Evolutionary conservation across 257 asterid genomes (phyloP).

Genomic region (Solanum peruvianum): DNA sequence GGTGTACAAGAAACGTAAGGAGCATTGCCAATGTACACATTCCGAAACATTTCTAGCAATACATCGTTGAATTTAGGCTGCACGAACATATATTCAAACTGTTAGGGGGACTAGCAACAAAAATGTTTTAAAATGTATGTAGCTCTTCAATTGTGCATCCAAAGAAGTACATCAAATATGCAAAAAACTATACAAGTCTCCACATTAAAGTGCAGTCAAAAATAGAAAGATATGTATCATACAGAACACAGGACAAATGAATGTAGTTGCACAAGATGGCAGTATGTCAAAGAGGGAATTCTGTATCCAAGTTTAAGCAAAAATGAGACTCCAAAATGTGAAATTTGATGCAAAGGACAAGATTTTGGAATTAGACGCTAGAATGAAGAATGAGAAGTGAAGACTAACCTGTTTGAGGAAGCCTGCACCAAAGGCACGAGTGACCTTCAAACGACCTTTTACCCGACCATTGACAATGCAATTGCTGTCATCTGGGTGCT

Average conservation of each 20-base stretch:
- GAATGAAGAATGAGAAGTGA: neutral
- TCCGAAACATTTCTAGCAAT: slow-evolving; percentile 81
- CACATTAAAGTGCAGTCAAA: neutral
- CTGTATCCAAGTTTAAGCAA: neutral
- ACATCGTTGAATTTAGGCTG: slow-evolving; percentile 86
- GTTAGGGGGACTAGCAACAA: slow-evolving; percentile 12
- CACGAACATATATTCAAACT: slow-evolving; percentile 27
- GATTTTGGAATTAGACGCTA: neutral
- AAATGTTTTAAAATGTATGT: neutral
- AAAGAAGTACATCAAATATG: neutral
- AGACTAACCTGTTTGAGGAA: slow-evolving; percentile 76
- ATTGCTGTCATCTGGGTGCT: slow-evolving; percentile 91
- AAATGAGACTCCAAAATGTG: neutral
- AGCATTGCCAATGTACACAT: slow-evolving; percentile 83
- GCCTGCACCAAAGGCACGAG: slow-evolving; percentile 99
- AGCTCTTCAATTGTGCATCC: neutral
- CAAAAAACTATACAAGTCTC: neutral
- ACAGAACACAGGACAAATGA: neutral
- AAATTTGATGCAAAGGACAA: neutral
- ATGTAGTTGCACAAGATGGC: neutral
- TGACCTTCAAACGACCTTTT: slow-evolving; percentile 93
- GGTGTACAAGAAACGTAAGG: slow-evolving; percentile 87
- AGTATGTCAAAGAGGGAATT: neutral
- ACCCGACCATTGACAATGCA: slow-evolving; percentile 92
- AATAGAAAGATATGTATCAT: neutral